Evolutionary conservation across 352 stramenopile genomes (phyloP), one percentile per base, ranked within the genome.

Genomic region (Globisporangium heterothallicum): DNA sequence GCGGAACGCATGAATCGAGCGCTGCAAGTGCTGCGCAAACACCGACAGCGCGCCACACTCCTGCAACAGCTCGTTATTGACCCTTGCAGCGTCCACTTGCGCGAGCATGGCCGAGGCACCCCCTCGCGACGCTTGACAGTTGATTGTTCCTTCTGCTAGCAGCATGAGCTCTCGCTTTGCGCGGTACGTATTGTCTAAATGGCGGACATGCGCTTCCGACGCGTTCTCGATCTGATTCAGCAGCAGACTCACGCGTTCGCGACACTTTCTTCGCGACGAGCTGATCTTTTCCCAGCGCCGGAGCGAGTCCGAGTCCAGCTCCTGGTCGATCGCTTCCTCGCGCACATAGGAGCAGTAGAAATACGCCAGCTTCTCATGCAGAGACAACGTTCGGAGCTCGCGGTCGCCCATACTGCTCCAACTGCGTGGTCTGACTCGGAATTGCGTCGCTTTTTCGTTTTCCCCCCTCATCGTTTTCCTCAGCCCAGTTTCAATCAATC

Each of bases 301-400:
- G 56, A 71, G 60, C 27, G 66, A 66, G 42, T 90, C 76, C 10
- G 52, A 43, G 30, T 90, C 78, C 1, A 74, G 49, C 12, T 84
- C 72, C 0, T 42, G 56, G 22, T 88, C 74, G 0, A 82, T 29
- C 3, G 47, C 25, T 54, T 87, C 76, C 50, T 90, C 78, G 29
- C 67, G 73, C 49, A 87, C 70, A 57, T 87, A 90, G 14, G 60
- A 65, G 59, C 78, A 84, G 54, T 86, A 90, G 49, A 90, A 90
- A 43, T 70, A 82, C 36, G 78, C 66, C 8, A 90, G 70, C 44
- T 85, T 86, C 66, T 87, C 78, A n/a, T 87, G 66, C 44, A 84
- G 68, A 44, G 76, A 84, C 43, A 84, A 63, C 61, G 40, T 38
- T 54, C 60, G 56, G 30, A 78, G 68, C 56, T 22, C 42, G 14